Evolutionary conservation across 345 rosid species (phyloP), one percentile per base, ranked within the genome.

Genomic region (Populus ilicifolia): DNA sequence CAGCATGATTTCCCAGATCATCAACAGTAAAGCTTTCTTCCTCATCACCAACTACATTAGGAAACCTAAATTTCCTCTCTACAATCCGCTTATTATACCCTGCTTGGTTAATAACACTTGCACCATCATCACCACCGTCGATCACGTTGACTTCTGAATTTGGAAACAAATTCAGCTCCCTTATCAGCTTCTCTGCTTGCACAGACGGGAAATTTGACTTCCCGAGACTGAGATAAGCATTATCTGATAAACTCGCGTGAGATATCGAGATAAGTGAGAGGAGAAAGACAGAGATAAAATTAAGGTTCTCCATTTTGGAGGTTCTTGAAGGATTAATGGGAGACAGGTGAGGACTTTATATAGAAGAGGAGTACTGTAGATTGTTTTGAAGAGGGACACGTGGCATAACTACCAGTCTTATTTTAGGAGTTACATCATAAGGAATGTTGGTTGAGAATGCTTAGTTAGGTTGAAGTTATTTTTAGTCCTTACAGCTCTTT

Each of bases 1-100:
- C 99, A 73, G 99, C 99, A 81, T 87, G 97, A 77, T 94, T 98
- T n/a, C 97, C 93, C 80, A 94, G 87, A 79, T 94, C 90, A 67
- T 91, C 93, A 6, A 83, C 85, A 33, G 90, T 62, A 67, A 82
- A 77, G 13, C 85, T 90, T 6, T 62, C 83, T 21, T 63, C 29
- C 18, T 56, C 79, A 2, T 71, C 86, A 25, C 70, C 56, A 16
- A 75, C 79, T 41, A 94, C 67, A 75, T 86, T 86, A 20, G 98
- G 96, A 77, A 96, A 93, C 76, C 75, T 83, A 72, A 96, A 77
- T 75, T 72, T 83, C 86, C 86, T 89, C 86, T 96, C 99, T 5
- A 87, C 93, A 69, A 96, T 84, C 85, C 70, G 70, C 79, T 68
- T 82, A 56, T 72, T 72, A 66, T 69, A 78, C 64, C 13, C 14